Evolutionary conservation across 768 basidiomycete genomes (phyloP).

Genomic region (Chalciporus pseudorubinellus): DNA sequence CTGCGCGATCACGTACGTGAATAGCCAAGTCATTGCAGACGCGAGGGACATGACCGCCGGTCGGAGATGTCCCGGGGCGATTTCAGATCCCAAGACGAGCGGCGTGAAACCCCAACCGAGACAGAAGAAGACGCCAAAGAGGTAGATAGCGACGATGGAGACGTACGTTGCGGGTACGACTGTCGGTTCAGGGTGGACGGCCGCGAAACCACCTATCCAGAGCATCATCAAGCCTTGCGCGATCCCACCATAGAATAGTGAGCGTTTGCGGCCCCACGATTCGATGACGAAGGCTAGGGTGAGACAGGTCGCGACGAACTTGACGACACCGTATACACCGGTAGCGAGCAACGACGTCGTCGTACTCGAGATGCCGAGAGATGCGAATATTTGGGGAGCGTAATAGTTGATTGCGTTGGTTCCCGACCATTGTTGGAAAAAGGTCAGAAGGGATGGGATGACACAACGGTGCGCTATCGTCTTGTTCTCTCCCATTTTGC

Average conservation of each 20-base stretch:
- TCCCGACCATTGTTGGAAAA: conserved; percentile 41
- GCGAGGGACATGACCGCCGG: conserved; percentile 32
- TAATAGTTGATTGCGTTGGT: conserved; percentile 44
- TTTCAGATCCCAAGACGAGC: conserved; percentile 35
- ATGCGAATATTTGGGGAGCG: conserved; percentile 35
- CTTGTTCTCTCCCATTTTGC: conserved; percentile 34
- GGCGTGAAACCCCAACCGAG: conserved; percentile 35
- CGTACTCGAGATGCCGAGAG: conserved; percentile 34
- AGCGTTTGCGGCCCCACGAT: conserved; percentile 37
- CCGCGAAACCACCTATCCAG: conserved; percentile 34
- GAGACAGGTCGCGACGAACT: conserved; percentile 31
- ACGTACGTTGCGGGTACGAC: conserved; percentile 33
- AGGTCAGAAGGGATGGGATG: conserved; percentile 33
- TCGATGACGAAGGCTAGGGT: conserved; percentile 39
- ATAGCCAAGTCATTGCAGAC: conserved; percentile 33
- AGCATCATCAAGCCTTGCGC: conserved; percentile 37
- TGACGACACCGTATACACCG: conserved; percentile 42
- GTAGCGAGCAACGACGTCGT: conserved; percentile 37
- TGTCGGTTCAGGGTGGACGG: conserved; percentile 25
- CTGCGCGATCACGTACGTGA: conserved; percentile 39
- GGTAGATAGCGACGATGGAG: conserved; percentile 36
- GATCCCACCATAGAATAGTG: conserved; percentile 36
- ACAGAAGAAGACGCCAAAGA: conserved; percentile 37
- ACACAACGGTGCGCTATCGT: conserved; percentile 30
- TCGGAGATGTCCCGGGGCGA: conserved; percentile 38